Evolutionary conservation across 1,284 basidiomycete species (phyloP), one percentile per base, ranked within the genome.

Genomic region (Fomes fomentarius): DNA sequence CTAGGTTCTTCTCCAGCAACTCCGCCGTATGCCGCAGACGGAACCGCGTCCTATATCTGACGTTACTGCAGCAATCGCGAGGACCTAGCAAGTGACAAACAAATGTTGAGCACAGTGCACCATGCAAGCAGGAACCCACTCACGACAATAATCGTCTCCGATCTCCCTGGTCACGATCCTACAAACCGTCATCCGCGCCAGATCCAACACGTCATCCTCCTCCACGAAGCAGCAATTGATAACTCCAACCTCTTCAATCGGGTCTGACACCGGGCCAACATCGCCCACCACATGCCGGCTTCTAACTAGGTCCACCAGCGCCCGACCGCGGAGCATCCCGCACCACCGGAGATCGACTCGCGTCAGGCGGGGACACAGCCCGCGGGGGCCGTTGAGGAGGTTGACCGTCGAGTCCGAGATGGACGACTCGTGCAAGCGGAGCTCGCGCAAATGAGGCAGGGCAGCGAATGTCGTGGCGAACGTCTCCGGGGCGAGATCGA

Each of bases 331-430:
- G 12, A 87, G 64, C 59, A 82, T 76, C 11, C 78, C 76, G 60
- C 84, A 87, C 84, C 83, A 87, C 22, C 83, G 76, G 42, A 87
- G 67, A 63, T 86, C 83, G 44, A 88, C 64, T 40, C 68, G 69
- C 37, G 66, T 65, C 25, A 87, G 75, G 47, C 63, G 67, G 19
- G 80, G 83, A 55, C 83, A 86, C 15, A 76, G 62, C 4, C 74
- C 75, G 11, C 54, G 57, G n/a, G 73, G 70, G 2, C 77, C 76
- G 26, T 69, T 63, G 22, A 87, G 63, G 38, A 68, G 57, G 10
- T 63, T 60, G 8, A 87, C 57, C 24, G 77, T 74, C n/a, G 69
- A 67, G 63, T 85, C 79, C 17, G 79, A 69, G 55, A 87, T 79
- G 35, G 84, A 82, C 52, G 80, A 82, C 61, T 84, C 82, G 65